Conservation (phyloP, 805 yeast species). For the Clavispora carvajalis region DNA sequence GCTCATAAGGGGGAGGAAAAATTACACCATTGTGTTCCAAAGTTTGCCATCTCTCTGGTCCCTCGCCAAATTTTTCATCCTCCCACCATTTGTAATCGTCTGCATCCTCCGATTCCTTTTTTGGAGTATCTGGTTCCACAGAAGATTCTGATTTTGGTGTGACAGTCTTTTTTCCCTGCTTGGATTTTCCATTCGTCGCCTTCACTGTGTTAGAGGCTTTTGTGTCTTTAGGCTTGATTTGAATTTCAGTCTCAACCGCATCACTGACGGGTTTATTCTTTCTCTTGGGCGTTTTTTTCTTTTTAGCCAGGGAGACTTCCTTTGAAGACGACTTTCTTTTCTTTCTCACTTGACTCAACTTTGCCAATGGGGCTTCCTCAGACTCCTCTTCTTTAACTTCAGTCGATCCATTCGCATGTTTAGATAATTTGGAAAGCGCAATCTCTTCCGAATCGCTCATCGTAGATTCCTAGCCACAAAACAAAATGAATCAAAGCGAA, state of each 20-base stretch:
- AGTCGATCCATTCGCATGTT: neutral
- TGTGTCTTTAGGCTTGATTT: slow-evolving; percentile 1
- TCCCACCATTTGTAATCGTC: slow-evolving; percentile 85
- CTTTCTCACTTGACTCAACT: slow-evolving; percentile 7
- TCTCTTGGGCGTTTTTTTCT: slow-evolving; percentile 6
- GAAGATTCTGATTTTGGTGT: slow-evolving; percentile 1
- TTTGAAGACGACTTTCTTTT: slow-evolving; percentile 3
- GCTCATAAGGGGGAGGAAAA: slow-evolving; percentile 89
- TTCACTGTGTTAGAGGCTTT: neutral
- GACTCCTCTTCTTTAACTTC: slow-evolving; percentile 11
- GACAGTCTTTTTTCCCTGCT: neutral
- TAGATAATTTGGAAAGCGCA: slow-evolving; percentile 10
- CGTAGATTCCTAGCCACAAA: slow-evolving; percentile 8
- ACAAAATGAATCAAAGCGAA: too few relatives aligned
- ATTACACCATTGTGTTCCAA: slow-evolving; percentile 86
- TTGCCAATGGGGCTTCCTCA: slow-evolving; percentile 15
- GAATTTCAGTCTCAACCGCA: neutral
- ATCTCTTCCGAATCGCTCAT: slow-evolving; percentile 26
- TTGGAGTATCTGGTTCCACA: slow-evolving; percentile 7
- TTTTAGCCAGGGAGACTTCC: neutral
- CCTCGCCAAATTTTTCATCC: slow-evolving; percentile 58
- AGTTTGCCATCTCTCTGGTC: slow-evolving; percentile 78
- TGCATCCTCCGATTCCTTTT: slow-evolving; percentile 29
- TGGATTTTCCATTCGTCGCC: neutral
- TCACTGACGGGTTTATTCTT: neutral